Base-by-base conservation (phyloP, 2,329 filamentous ascomycete species). In the Thielaviopsis populi region DNA sequence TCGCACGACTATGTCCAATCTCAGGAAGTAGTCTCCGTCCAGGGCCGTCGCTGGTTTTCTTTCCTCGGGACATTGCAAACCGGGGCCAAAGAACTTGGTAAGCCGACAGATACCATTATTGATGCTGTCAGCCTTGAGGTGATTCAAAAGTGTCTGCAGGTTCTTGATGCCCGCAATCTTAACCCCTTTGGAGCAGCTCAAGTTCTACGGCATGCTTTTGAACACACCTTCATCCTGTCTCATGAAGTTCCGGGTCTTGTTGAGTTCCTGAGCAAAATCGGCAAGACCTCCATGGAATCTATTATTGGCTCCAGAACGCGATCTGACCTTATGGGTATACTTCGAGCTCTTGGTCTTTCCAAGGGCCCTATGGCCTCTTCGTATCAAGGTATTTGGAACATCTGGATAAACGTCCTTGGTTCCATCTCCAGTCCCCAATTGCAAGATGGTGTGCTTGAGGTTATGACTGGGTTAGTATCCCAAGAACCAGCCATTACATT, bases 1-100 rank as follows among this genome's bases (percentile, higher is more conserved):
- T 91, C 90, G 0, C 86, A 86, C 67, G 87, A 90, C 19, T 88
- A 88, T 68, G 79, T 82, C 30, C 78, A 79, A 50, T 95, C 89
- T 0, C 90, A 96, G 71, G 79, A 83, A 61, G 77, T 78, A 48
- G 79, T 95, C 30, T 81, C 83, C 10, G 78, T 84, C 6, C 81
- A 87, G 69, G 85, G 85, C 0, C 77, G 79, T 56, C 84, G 88
- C 0, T 89, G 89, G 75, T 86, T 88, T 66, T 74, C 80, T 1
- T 63, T 66, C 22, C 33, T 63, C 27, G 61, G 61, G 2, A 15
- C 40, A 11, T 17, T 63, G 13, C 61, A 63, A 66, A 74, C 69
- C 61, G 70, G 72, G 66, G 63, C 59, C 2, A 67, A 68, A 8
- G 40, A 67, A 0, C 58, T 62, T 1, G 65, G 68, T 15, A 63